Evolutionary conservation across 148 eudicot genomes (phyloP), one percentile per base, ranked within the genome.

Genomic region (Camellia sinensis): DNA sequence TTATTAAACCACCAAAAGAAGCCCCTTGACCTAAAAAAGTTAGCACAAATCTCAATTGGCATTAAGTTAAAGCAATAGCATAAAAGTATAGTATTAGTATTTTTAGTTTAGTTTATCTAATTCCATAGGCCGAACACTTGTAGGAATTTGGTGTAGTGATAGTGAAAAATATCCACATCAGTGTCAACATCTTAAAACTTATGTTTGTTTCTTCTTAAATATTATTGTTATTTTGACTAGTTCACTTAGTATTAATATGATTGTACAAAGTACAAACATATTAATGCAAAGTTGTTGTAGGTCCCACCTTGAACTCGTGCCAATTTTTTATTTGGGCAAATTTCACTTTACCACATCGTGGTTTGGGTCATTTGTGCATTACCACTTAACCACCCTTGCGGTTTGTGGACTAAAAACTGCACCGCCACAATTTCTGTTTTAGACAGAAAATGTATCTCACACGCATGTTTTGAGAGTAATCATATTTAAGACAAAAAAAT

Each of bases 41-140:
- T 6, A 63, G 41, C 72, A 62, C n/a, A 59, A 53, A 63, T 53
- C 40, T 46, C 8, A 13, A 14, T 44, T 71, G n/a, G 40, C 12
- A 22, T 71, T 11, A 71, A 48, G 19, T 21, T 1, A 29, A 22
- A 2, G 14, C 10, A 66, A 9, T 22, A 22, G 41, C 12, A 4
- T 14, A 66, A 81, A 83, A 65, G 74, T 79, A 69, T 79, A 59
- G 79, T 74, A 78, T 88, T 80, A 88, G 84, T 67, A 86, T 59
- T 62, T 81, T 83, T 79, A 40, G 45, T 61, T 40, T 74, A 65
- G 61, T 19, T 54, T 10, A 61, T 62, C 50, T 41, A 41, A 68
- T 41, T 15, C 5, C 72, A 13, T 45, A 46, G 18, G 52, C 18
- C 15, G 13, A 71, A n/a, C 13, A 45, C 9, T 71, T n/a, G 74